Evolutionary conservation across 768 basidiomycete genomes (phyloP).

Genomic region (Podaxis rugospora): DNA sequence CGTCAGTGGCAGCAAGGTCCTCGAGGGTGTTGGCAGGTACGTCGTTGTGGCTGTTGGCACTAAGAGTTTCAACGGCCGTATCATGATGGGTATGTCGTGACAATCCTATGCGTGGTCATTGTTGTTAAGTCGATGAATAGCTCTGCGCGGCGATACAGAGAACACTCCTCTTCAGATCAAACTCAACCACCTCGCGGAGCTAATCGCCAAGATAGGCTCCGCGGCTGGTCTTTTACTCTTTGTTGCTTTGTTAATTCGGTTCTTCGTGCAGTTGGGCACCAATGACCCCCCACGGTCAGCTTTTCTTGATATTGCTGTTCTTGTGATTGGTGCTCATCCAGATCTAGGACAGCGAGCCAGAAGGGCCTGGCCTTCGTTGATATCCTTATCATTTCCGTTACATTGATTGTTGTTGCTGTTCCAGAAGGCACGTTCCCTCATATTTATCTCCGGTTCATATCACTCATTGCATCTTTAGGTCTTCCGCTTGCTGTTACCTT

Average conservation of each 20-base stretch:
- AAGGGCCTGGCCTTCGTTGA: constrained; percentile 91
- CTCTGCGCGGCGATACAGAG: constrained; percentile 81
- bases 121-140: constrained; percentile 32
- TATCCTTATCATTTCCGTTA: constrained; percentile 92
- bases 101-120: background rate
- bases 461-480: constrained; percentile 37
- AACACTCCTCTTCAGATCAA: constrained; percentile 93
- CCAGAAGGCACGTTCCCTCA: constrained; percentile 33
- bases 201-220: constrained; percentile 90
- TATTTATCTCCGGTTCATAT: constrained; percentile 7
- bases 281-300: constrained; percentile 51
- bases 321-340: background rate
- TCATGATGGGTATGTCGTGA: constrained; percentile 84
- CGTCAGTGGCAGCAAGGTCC: constrained; percentile 86
- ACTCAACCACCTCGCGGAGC: constrained; percentile 88
- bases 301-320: constrained; percentile 1
- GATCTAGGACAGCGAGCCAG: constrained; percentile 57
- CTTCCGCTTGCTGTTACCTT: constrained; percentile 94
- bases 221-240: constrained; percentile 82
- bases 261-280: constrained; percentile 83
- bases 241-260: constrained; percentile 82
- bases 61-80: constrained; percentile 92
- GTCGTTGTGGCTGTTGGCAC: constrained; percentile 90
- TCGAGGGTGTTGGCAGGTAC: constrained; percentile 92
- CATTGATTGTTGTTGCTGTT: constrained; percentile 53